Base-by-base conservation (phyloP, 257 asterid species). In the Perilla frutescens region DNA sequence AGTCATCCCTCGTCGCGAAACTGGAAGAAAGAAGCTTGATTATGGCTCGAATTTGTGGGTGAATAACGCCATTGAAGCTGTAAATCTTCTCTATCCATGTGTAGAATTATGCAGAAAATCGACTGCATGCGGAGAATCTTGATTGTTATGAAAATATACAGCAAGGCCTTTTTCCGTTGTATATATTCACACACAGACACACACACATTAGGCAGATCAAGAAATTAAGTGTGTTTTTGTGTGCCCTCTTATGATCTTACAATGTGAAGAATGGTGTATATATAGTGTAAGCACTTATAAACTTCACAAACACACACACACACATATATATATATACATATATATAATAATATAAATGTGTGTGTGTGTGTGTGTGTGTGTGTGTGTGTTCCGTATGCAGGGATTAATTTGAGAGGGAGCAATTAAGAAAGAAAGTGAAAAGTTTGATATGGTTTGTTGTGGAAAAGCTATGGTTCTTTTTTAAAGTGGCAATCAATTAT, bases 321-420 rank as follows among this genome's bases (percentile, higher is more conserved):
- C 26, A 20, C 26, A 20, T 1, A 20, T 20, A 20, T 55, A 1
- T 11, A 62, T 62, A 43, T 32, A 45, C 26, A 57, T 13, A 57
- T 44, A 8, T 59, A 10, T 20, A 20, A 20, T 20, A 20, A 20
- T 77, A 3, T 40, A 1, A 8, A 34, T 57, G 13, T 58, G 44
- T 32, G 44, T n/a, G 5, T 13, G 53, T 44, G 45, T 44, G 10
- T 55, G 70, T 45, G 50, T 29, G 26, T 12, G n/a, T n/a, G n/a
- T 57, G 13, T 58, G 44, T 58, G 50, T 37, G 11, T 12, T 66
- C 62, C 87, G 87, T 84, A 80, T 83, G 87, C 87, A 76, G 74
- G 75, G 59, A 43, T 45, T 76, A 47, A 10, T 62, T 80, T 58
- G 66, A 77, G 45, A 76, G 75, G 73, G 75, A 20, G 65, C 45